These are phyloP conservation scores for Trichosporon sp. DNA, from an alignment of 1,284 basidiomycete species.

Conservation along the genomic window DNA sequence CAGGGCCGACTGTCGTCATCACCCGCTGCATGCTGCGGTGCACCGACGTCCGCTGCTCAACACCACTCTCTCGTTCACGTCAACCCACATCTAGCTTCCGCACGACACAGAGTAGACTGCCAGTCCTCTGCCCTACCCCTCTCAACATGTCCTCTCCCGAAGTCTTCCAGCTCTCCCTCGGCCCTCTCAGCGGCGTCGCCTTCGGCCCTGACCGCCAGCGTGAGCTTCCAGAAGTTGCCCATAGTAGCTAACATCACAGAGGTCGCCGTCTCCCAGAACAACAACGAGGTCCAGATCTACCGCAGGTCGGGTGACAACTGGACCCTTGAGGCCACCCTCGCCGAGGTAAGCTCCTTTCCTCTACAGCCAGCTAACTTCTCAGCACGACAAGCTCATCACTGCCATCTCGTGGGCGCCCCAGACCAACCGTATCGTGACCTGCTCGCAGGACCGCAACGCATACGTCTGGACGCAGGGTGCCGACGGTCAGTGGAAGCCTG, in stretches of 20 bases:
- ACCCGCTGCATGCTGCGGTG: background rate
- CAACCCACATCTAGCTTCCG: background rate
- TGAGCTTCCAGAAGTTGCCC: conserved; percentile 44
- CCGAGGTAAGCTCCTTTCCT: conserved; percentile 62
- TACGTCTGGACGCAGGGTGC: conserved; percentile 91
- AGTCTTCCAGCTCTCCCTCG: conserved; percentile 71
- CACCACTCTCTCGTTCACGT: background rate
- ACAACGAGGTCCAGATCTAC: conserved; percentile 83
- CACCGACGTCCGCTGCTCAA: background rate
- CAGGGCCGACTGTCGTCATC: conserved; percentile 8
- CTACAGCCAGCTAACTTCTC: background rate
- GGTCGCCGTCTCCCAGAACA: conserved; percentile 86
- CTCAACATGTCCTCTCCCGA: conserved; percentile 67
- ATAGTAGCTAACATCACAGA: conserved; percentile 54
- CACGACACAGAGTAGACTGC: conserved; percentile 46
- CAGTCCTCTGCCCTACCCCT: conserved; percentile 35
- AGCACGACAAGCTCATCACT: conserved; percentile 98
- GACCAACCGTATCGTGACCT: conserved; percentile 95
- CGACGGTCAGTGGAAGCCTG: conserved; percentile 85
- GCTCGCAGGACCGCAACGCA: conserved; percentile 96
- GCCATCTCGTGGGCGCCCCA: conserved; percentile 98
- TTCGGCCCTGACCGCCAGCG: conserved; percentile 76
- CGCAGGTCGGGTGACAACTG: conserved; percentile 62
- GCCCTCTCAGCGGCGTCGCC: conserved; percentile 82
- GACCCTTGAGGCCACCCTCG: conserved; percentile 71